Conservation (phyloP, 352 stramenopile species). For the Globisporangium ultimum region DNA sequence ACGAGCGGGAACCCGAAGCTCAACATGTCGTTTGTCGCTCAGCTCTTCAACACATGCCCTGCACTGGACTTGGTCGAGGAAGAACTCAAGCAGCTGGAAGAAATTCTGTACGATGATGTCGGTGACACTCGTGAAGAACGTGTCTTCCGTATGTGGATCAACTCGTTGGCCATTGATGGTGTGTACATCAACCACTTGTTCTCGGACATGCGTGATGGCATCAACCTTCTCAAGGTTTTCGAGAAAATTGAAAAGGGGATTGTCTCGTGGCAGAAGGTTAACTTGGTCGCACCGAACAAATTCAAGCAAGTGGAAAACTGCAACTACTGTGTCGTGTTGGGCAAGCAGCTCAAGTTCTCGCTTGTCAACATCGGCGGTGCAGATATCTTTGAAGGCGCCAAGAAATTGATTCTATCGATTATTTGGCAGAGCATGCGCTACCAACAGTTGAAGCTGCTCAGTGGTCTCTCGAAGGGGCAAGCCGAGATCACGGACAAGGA, state of each 20-base stretch:
- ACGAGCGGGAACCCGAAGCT: slow-evolving; percentile 91
- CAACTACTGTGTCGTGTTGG: slow-evolving; percentile 88
- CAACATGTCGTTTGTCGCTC: slow-evolving; percentile 88
- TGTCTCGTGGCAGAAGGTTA: slow-evolving; percentile 88
- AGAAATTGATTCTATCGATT: slow-evolving; percentile 92
- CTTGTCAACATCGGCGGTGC: slow-evolving; percentile 89
- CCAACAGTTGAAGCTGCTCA: slow-evolving; percentile 87
- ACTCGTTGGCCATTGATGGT: slow-evolving; percentile 88
- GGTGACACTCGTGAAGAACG: slow-evolving; percentile 86
- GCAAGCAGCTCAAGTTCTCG: slow-evolving; percentile 87
- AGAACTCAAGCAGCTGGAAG: slow-evolving; percentile 82
- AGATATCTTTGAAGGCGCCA: slow-evolving; percentile 91
- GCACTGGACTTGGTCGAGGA: slow-evolving; percentile 80
- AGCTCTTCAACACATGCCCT: slow-evolving; percentile 92
- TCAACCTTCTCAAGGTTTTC: slow-evolving; percentile 87
- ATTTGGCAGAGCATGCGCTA: slow-evolving; percentile 94
- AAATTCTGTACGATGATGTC: slow-evolving; percentile 86
- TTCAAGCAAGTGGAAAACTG: slow-evolving; percentile 90
- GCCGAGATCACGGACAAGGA: slow-evolving; percentile 76
- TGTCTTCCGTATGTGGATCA: slow-evolving; percentile 92
- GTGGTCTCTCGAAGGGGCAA: slow-evolving; percentile 40
- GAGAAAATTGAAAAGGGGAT: slow-evolving; percentile 89
- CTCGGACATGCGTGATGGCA: slow-evolving; percentile 83
- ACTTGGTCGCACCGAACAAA: slow-evolving; percentile 86
- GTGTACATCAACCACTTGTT: slow-evolving; percentile 91